Conservation (phyloP, 2,329 filamentous ascomycete species). For the Magnaporthales sp. region DNA sequence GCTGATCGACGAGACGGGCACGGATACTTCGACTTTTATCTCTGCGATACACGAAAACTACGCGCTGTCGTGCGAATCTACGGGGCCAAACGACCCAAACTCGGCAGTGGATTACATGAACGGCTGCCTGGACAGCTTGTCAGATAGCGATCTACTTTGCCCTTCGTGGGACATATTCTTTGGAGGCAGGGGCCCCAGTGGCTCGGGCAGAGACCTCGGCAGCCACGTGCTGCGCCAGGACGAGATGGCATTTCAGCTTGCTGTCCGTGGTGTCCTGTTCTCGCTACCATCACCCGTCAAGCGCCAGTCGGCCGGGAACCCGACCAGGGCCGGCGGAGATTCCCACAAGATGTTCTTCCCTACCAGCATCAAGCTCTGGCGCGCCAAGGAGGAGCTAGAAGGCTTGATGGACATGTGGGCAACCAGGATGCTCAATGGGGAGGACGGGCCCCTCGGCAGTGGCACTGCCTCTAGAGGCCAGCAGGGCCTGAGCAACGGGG, state of each 20-base stretch:
- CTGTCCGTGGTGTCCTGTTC: conserved; percentile 78
- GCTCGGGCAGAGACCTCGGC: conserved; percentile 38
- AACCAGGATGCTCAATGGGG: conserved; percentile 48
- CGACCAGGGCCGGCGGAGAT: conserved; percentile 34
- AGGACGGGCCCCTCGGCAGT: conserved; percentile 36
- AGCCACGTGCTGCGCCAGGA: conserved; percentile 80
- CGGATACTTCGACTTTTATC: conserved; percentile 56
- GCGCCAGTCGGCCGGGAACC: conserved; percentile 42
- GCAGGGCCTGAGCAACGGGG: conserved; percentile 33
- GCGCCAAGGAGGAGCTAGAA: conserved; percentile 72
- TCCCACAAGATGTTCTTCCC: conserved; percentile 91
- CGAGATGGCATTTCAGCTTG: conserved; percentile 88
- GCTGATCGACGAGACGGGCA: conserved; percentile 88
- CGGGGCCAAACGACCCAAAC: conserved; percentile 36
- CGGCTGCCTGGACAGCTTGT: conserved; percentile 78
- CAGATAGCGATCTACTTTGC: conserved; percentile 78
- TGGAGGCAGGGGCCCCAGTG: conserved; percentile 40
- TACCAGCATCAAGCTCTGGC: conserved; percentile 74
- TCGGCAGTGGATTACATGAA: conserved; percentile 71
- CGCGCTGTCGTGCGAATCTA: conserved; percentile 66
- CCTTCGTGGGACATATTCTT: conserved; percentile 64
- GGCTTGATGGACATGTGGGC: conserved; percentile 64
- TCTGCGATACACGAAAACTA: conserved; percentile 63
- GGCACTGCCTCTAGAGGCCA: not conserved
- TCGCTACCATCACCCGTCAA: conserved; percentile 81